Evolutionary conservation across 768 basidiomycete species (phyloP).

Genomic region (Cyclocybe cylindracea): DNA sequence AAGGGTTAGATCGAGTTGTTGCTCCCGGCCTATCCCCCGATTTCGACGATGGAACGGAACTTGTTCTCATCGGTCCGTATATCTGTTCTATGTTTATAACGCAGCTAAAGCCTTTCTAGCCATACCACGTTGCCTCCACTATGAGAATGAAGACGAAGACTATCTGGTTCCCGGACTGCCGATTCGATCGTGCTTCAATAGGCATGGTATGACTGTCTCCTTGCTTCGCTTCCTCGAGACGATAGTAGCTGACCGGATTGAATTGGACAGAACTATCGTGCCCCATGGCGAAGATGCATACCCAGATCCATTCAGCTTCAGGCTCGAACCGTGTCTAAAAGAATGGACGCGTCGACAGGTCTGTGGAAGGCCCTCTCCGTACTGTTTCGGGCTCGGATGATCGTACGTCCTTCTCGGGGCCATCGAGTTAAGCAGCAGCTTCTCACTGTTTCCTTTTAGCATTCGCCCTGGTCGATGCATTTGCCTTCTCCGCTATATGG

Average conservation of each 20-base stretch:
- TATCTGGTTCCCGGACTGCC: conserved; percentile 22
- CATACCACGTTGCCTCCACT: conserved; percentile 8
- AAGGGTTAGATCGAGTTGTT: conserved; percentile 35
- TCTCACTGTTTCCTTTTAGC: neutral
- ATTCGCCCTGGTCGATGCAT: conserved; percentile 27
- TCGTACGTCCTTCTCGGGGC: conserved; percentile 10
- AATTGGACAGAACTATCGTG: conserved; percentile 34
- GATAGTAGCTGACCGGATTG: neutral
- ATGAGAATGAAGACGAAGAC: conserved; percentile 29
- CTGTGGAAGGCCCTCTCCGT: conserved; percentile 22
- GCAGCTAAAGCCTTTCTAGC: neutral
- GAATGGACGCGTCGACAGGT: conserved; percentile 24
- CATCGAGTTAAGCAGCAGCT: neutral
- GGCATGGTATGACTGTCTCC: conserved; percentile 24
- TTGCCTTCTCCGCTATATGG: conserved; percentile 22
- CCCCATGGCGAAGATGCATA: conserved; percentile 37
- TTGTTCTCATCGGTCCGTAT: conserved; percentile 29
- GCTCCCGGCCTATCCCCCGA: conserved; percentile 32
- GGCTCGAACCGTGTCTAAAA: conserved; percentile 38
- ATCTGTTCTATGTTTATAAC: neutral
- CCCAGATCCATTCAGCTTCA: conserved; percentile 39
- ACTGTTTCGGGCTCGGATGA: conserved; percentile 34
- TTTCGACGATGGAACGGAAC: conserved; percentile 26
- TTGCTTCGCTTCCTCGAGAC: neutral
- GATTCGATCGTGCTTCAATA: conserved; percentile 32